Base-by-base conservation (phyloP, 2,329 filamentous ascomycete species). In the Aspergillus fumigatiaffinis region DNA sequence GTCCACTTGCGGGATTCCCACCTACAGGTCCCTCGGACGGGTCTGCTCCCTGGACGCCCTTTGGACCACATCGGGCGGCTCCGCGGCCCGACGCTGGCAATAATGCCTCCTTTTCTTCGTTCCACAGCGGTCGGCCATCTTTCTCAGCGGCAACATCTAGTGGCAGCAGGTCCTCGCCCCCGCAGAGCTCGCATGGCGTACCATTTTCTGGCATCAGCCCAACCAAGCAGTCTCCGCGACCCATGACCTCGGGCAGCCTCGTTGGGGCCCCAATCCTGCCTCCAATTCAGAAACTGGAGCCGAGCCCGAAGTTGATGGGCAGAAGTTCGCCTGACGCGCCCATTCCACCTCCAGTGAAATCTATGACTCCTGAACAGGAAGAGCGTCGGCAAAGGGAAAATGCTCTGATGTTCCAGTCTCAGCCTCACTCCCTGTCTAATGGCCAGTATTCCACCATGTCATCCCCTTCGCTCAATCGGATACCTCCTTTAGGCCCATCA, bases 171-270 rank as follows among this genome's bases (percentile, higher is more conserved):
- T 74, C 73, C 4, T 75, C 73, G 3, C 70, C 73, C 41, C 69
- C 71, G 3, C 72, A 71, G 21, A 74, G 70, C 49, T 72, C 73
- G 4, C 74, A 74, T 32, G 67, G 68, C 14, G 62, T 72, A 53
- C 65, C 72, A 7, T 64, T 77, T 50, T 79, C 77, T 0, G 77
- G 77, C 2, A 72, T 79, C 26, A 79, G 77, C 29, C 77, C 77
- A 12, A 78, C 70, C 14, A 80, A 80, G 59, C 74, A 79, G 50
- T 77, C 76, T 10, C 75, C 76, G 28, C 70, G 74, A 7, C 71
- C 72, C 1, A 63, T 72, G 55, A 75, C 73, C 23, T 69, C 69
- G 14, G 70, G 70, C 50, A 64, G 69, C 41, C 63, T 74, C 50
- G 64, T 67, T 7, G 69, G 70, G 4, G 70, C 73, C 2, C 67